These are phyloP conservation scores for Jamesozyma piceae DNA, from an alignment of 805 yeast genomes.

Conservation along the genomic window DNA sequence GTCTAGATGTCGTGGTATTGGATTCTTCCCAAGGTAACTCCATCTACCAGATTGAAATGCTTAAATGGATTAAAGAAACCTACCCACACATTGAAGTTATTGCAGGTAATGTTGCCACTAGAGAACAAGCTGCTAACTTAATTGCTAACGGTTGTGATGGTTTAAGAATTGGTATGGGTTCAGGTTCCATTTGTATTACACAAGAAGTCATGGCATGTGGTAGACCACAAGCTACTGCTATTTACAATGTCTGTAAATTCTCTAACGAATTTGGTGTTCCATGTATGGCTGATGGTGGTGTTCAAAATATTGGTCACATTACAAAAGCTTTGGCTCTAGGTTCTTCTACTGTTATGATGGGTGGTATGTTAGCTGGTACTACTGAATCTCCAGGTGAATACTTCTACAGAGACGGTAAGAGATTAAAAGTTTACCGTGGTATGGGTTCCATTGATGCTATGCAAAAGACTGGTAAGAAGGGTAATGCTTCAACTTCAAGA, in stretches of 20 bases:
- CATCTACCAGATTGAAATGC: conserved; percentile 85
- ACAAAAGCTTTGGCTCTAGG: conserved; percentile 94
- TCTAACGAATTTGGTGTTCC: conserved; percentile 96
- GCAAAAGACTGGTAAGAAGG: conserved; percentile 80
- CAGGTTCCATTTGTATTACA: conserved; percentile 97
- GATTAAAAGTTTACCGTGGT: conserved; percentile 96
- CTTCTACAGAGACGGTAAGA: conserved; percentile 95
- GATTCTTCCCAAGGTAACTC: conserved; percentile 99
- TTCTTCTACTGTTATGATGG: conserved; percentile 98
- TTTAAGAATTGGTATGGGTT: conserved; percentile 98
- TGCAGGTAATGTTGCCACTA: conserved; percentile 97
- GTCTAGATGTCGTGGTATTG: conserved; percentile 88
- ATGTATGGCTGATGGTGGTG: conserved; percentile 98
- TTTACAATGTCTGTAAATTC: conserved; percentile 85
- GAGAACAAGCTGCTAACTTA: conserved; percentile 96
- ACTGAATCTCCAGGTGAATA: conserved; percentile 97
- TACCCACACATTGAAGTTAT: conserved; percentile 77
- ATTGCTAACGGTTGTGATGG: conserved; percentile 97
- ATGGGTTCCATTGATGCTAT: conserved; percentile 99
- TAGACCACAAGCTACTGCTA: conserved; percentile 99
- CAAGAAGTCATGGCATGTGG: conserved; percentile 99
- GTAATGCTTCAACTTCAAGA: conserved; percentile 96
- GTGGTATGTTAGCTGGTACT: conserved; percentile 98
- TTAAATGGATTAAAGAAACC: conserved; percentile 77
- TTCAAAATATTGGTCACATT: conserved; percentile 96